Percentiles rank a stretch among this genome's conserved stretches.
Conservation (phyloP, 2,329 filamentous ascomycete genomes). For the Phyllosticta paracitricarpa region DNA sequence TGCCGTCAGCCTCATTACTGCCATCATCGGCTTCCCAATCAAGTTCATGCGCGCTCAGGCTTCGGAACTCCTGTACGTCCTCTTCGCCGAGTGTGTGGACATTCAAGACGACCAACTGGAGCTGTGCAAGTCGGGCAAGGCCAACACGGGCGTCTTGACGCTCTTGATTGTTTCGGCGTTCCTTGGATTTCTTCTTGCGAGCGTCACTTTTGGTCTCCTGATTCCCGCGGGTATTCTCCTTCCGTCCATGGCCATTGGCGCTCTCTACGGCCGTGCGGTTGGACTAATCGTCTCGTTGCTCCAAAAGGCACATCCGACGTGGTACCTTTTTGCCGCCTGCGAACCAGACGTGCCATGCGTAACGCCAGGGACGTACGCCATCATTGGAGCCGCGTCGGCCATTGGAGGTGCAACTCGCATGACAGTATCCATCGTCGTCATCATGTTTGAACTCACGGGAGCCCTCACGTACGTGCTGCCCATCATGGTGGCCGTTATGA, state of each 20-base stretch:
- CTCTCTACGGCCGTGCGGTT: slow-evolving; percentile 77
- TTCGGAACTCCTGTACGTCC: slow-evolving; percentile 79
- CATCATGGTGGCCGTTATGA: slow-evolving; percentile 98
- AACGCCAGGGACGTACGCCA: slow-evolving; percentile 90
- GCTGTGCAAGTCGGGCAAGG: slow-evolving; percentile 78
- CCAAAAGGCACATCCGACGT: slow-evolving; percentile 67
- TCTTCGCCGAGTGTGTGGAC: slow-evolving; percentile 84
- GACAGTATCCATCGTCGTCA: slow-evolving; percentile 97
- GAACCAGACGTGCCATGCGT: slow-evolving; percentile 80
- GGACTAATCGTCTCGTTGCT: slow-evolving; percentile 85
- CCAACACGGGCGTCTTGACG: slow-evolving; percentile 71
- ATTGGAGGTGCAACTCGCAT: slow-evolving; percentile 88
- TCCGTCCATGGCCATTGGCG: slow-evolving; percentile 92
- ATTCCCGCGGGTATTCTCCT: slow-evolving; percentile 93
- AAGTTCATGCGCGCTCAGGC: slow-evolving; percentile 91
- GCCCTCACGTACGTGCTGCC: slow-evolving; percentile 92
- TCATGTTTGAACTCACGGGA: slow-evolving; percentile 98
- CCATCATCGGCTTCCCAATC: slow-evolving; percentile 88
- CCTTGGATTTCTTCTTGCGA: slow-evolving; percentile 75
- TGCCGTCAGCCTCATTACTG: slow-evolving; percentile 69
- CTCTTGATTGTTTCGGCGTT: slow-evolving; percentile 73
- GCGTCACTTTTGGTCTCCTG: slow-evolving; percentile 85
- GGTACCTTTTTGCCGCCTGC: slow-evolving; percentile 69
- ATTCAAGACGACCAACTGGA: slow-evolving; percentile 78
- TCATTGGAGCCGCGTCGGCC: slow-evolving; percentile 90